These are phyloP conservation scores for Sungouiella blattae DNA, from an alignment of 805 yeast species.

Conservation along the genomic window DNA sequence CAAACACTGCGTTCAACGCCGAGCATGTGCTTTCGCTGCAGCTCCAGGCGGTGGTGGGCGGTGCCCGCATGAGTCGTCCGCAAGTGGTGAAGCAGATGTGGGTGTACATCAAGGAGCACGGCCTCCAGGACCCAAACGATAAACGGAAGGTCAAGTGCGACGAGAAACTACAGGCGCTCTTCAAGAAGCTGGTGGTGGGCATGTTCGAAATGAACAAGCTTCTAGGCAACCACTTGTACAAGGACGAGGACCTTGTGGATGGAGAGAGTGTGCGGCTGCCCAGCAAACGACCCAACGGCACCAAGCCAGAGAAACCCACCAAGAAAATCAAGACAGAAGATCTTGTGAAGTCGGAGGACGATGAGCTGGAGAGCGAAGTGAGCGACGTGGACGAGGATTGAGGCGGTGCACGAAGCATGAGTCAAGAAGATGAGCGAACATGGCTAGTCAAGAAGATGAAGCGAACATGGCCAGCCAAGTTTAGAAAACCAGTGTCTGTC, in stretches of 20 bases:
- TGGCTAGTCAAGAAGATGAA: too few relatives aligned
- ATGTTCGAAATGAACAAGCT: slow-evolving; percentile 60
- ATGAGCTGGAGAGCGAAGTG: slow-evolving; percentile 4
- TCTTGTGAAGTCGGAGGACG: slow-evolving; percentile 1
- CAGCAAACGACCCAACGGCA: not conserved
- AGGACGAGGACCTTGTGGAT: slow-evolving; percentile 12
- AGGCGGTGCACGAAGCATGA: too few relatives aligned
- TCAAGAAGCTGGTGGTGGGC: slow-evolving; percentile 54
- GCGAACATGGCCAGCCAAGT: too few relatives aligned
- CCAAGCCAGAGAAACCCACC: slow-evolving; percentile 1
- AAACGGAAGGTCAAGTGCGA: slow-evolving; percentile 64
- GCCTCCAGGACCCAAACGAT: slow-evolving; percentile 66
- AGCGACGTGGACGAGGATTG: slow-evolving; percentile 10
- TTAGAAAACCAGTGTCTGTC: too few relatives aligned
- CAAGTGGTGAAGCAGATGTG: slow-evolving; percentile 68
- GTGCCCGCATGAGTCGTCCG: slow-evolving; percentile 52
- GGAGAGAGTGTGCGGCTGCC: not conserved
- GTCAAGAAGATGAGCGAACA: too few relatives aligned
- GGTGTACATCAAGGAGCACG: slow-evolving; percentile 62
- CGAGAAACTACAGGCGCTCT: slow-evolving; percentile 50
- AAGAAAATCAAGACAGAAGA: not conserved
- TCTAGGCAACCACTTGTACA: slow-evolving; percentile 46
- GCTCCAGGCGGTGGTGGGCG: slow-evolving; percentile 46
- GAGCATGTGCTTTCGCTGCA: slow-evolving; percentile 49
- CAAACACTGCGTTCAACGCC: slow-evolving; percentile 39